Base-by-base conservation (phyloP, 768 basidiomycete genomes). In the Agrocybe pediades region DNA sequence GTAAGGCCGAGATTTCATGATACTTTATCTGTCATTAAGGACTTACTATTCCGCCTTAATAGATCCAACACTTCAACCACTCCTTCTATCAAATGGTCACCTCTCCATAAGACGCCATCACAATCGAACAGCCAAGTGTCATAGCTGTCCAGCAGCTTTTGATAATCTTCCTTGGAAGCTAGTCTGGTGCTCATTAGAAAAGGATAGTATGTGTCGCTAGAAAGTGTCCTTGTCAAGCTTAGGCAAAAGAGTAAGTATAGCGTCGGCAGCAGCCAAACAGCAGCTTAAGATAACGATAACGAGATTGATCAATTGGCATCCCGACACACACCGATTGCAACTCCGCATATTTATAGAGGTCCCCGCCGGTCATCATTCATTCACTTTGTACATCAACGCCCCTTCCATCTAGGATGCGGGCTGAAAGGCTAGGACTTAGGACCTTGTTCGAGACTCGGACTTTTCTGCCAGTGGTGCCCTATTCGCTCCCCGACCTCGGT, bases 51-150 rank as follows among this genome's bases (percentile, higher is more conserved):
- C 54, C 76, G 75, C 56, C 95, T 83, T 59, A 97, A 74, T 54
- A 87, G 72, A 44, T 78, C 72, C 58, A 98, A 76, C 17, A 92
- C 91, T 41, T 93, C 83, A 39, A 83, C 71, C 2, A 85, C 88
- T 8, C 92, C 92, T 15, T 92, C 87, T 61, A 95, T 83, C 25
- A 90, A 74, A 44, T 79, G 76, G 69, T 90, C 88, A 15, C 90
- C 95, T 52, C 86, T 84, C 92, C 95, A 98, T 27, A 98, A 77
- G 19, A 98, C 95, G 13, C 95, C 95, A 65, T 98, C 95, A 66
- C 95, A 98, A 71, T 98, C 95, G 59, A 97, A 91, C 71, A 98
- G 80, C 86, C 94, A 96, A 23, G 95, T 96, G 67, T 98, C 95
- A 68, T 89, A 94, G 65, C 81, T 77, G 61, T 82, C 75, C 58